Evolutionary conservation across 768 basidiomycete genomes (phyloP).

Genomic region (Artomyces pyxidatus): DNA sequence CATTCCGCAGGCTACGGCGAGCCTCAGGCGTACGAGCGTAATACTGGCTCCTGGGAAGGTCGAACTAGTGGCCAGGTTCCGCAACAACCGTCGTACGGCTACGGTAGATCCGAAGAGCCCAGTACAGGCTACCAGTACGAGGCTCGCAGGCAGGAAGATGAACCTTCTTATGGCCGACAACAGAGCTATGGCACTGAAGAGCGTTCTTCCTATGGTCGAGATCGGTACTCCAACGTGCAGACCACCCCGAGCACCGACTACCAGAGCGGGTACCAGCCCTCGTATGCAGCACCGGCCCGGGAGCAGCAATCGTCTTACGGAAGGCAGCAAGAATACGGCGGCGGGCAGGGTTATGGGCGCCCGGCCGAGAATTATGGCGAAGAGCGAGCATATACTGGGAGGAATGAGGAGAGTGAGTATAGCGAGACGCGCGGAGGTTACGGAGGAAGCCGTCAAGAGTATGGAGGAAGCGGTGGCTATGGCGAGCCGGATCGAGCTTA

Average conservation of each 20-base stretch:
- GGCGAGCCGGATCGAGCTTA: neutral
- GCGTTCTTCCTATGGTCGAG: neutral
- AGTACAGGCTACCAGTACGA: neutral
- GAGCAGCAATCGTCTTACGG: neutral
- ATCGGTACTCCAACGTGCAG: too few species aligned
- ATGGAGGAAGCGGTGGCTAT: neutral
- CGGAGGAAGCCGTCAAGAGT: neutral
- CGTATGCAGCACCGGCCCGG: neutral
- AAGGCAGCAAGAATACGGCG: neutral
- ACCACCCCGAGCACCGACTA: neutral
- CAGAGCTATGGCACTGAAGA: neutral
- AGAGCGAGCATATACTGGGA: conserved; percentile 9
- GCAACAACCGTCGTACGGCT: too few species aligned
- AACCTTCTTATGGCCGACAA: neutral
- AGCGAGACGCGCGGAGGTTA: neutral
- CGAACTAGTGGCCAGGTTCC: too few species aligned
- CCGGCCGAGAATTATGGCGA: conserved; percentile 5
- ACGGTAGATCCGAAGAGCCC: too few species aligned
- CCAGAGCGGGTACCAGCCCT: neutral
- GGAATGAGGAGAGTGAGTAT: neutral
- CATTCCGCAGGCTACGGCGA: neutral
- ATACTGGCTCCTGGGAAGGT: too few species aligned
- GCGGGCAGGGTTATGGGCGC: neutral
- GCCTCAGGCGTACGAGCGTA: neutral
- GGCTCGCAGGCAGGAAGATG: neutral